Conservation (phyloP, 345 rosid genomes). For the Rhizophora mangle region DNA sequence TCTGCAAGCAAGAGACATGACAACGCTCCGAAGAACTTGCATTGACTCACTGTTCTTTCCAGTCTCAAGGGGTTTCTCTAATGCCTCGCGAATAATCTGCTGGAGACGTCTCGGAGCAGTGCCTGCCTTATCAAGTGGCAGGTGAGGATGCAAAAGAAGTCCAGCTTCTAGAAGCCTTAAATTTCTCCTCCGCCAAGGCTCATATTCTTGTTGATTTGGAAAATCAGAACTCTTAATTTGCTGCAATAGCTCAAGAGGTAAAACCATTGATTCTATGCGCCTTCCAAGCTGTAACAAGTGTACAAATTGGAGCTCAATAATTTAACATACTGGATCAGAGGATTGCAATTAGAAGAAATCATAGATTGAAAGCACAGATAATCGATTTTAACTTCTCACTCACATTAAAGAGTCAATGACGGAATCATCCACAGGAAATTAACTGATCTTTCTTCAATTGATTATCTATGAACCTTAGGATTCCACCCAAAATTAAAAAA, state of each 20-base stretch:
- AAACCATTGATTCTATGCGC: slow-evolving; percentile 77
- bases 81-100: slow-evolving; percentile 64
- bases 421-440: not conserved
- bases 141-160: slow-evolving; percentile 73
- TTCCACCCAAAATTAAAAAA: too few relatives aligned
- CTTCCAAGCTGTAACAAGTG: slow-evolving; percentile 62
- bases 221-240: slow-evolving; percentile 86
- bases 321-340: not conserved
- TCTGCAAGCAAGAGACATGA: slow-evolving; percentile 72
- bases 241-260: slow-evolving; percentile 89
- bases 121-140: slow-evolving; percentile 63
- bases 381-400: not conserved
- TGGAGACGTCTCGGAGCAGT: slow-evolving; percentile 58
- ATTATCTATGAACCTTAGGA: too few relatives aligned
- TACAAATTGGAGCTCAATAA: not conserved
- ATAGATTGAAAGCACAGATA: not conserved
- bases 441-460: too few relatives aligned
- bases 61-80: slow-evolving; percentile 72
- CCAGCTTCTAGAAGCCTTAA: slow-evolving; percentile 87
- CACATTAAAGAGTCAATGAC: not conserved
- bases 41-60: slow-evolving; percentile 84
- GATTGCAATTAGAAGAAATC: slow-evolving; percentile 3
- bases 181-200: slow-evolving; percentile 80
- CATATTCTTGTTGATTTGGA: slow-evolving; percentile 71
- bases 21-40: slow-evolving; percentile 83